Evolutionary conservation across 169 alveolate genomes (phyloP).

Genomic region (Plasmodium gallinaceum): DNA sequence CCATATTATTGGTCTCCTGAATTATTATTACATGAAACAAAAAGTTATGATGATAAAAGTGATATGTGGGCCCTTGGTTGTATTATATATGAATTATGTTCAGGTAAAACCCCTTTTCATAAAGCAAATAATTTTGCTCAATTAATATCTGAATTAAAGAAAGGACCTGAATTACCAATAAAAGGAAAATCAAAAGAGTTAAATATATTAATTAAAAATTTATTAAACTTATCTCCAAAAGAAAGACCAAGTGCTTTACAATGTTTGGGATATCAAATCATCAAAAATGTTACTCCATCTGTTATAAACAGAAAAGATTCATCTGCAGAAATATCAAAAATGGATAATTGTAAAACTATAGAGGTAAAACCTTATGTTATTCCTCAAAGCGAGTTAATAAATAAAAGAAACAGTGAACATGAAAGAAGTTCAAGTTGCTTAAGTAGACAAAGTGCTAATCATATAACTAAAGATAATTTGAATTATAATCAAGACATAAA

Average conservation of each 20-base stretch:
- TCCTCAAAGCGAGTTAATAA: conserved; percentile 18
- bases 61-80: conserved; percentile 96
- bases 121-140: conserved; percentile 88
- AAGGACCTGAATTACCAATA: conserved; percentile 86
- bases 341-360: not conserved
- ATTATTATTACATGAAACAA: conserved; percentile 89
- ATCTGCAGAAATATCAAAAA: not conserved
- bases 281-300: conserved; percentile 78
- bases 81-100: conserved; percentile 92
- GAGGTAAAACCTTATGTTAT: not conserved
- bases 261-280: conserved; percentile 81
- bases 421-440: conserved; percentile 70
- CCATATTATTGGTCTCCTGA: conserved; percentile 99
- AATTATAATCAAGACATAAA: conserved; percentile 21
- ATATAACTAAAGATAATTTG: conserved; percentile 29
- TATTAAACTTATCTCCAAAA: conserved; percentile 82
- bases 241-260: conserved; percentile 86
- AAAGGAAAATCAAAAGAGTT: conserved; percentile 78
- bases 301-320: conserved; percentile 6
- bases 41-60: conserved; percentile 95
- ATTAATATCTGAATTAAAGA: conserved; percentile 81
- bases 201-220: conserved; percentile 78
- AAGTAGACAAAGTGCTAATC: conserved; percentile 47
- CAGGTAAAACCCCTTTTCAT: conserved; percentile 96
- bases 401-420: conserved; percentile 52